Evolutionary conservation across 1,139 yeast species (phyloP).

Genomic region (Kluyveromyces marxianus): DNA sequence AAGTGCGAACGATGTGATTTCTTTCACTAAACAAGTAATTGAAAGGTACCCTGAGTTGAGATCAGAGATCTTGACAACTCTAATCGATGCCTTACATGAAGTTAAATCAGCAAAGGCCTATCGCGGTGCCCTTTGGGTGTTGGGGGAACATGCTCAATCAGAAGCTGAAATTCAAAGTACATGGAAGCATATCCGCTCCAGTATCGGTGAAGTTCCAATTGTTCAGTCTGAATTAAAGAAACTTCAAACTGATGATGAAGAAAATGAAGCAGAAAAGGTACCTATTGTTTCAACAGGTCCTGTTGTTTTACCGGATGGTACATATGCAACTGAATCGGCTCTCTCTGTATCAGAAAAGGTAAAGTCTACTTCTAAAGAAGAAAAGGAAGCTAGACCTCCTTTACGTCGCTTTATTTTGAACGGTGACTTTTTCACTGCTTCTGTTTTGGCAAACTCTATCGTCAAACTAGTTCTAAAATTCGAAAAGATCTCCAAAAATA

Average conservation of each 20-base stretch:
- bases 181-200: conserved; percentile 79
- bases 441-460: conserved; percentile 81
- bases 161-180: conserved; percentile 70
- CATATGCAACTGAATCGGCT: conserved; percentile 95
- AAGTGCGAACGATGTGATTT: conserved; percentile 84
- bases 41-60: conserved; percentile 86
- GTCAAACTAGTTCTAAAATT: conserved; percentile 83
- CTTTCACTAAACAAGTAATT: conserved; percentile 87
- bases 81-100: conserved; percentile 54
- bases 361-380: conserved; percentile 17
- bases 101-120: conserved; percentile 85
- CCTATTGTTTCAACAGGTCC: conserved; percentile 48
- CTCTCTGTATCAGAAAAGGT: conserved; percentile 33
- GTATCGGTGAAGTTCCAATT: conserved; percentile 90
- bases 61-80: conserved; percentile 53
- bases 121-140: conserved; percentile 91
- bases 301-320: conserved; percentile 91
- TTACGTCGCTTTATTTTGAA: conserved; percentile 72
- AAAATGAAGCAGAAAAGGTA: conserved; percentile 28
- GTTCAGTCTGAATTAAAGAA: conserved; percentile 61
- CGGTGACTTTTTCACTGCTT: conserved; percentile 88
- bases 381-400: conserved; percentile 48
- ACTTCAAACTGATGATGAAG: conserved; percentile 31
- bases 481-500: conserved; percentile 48
- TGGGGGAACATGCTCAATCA: conserved; percentile 83